Percentiles rank a stretch among this genome's conserved stretches.
phyloP scores from a whole-genome alignment of 352 stramenopile species.

The Aphanomyces astaci region DNA sequence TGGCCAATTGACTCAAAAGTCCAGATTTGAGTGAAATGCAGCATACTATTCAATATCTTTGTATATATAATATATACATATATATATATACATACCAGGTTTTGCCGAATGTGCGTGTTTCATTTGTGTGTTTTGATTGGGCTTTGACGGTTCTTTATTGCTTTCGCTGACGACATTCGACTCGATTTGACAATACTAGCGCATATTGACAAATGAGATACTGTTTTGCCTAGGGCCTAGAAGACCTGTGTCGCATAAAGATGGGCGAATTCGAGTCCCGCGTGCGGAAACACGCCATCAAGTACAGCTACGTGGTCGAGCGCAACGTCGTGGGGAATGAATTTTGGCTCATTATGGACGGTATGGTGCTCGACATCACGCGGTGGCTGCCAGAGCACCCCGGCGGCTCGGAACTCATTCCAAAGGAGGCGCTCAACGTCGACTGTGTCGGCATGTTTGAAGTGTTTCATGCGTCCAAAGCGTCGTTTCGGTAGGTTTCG shows the following conservation, averaged over 20 bases:
- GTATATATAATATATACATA: no score
- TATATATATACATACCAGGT: no score
- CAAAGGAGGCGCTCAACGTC: slow-evolving; percentile 76
- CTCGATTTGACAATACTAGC: slow-evolving; percentile 1
- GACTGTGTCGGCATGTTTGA: slow-evolving; percentile 88
- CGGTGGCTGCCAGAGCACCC: slow-evolving; percentile 84
- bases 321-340: slow-evolving; percentile 61
- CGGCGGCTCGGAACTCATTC: slow-evolving; percentile 76
- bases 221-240: slow-evolving; percentile 43
- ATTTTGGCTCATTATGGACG: slow-evolving; percentile 80
- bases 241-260: slow-evolving; percentile 66
- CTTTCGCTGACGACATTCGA: background rate
- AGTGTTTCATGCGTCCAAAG: slow-evolving; percentile 86
- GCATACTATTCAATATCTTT: no score
- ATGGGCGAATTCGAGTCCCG: slow-evolving; percentile 76
- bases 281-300: slow-evolving; percentile 70
- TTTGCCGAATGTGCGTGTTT: no score
- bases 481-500: slow-evolving; percentile 60
- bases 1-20: no score
- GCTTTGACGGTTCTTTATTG: no score
- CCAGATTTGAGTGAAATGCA: no score
- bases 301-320: slow-evolving; percentile 66
- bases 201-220: no score
- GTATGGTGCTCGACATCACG: slow-evolving; percentile 86
- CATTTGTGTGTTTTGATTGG: no score